Conservation (phyloP, 2,329 filamentous ascomycete genomes). For the Penicillium sp. region DNA sequence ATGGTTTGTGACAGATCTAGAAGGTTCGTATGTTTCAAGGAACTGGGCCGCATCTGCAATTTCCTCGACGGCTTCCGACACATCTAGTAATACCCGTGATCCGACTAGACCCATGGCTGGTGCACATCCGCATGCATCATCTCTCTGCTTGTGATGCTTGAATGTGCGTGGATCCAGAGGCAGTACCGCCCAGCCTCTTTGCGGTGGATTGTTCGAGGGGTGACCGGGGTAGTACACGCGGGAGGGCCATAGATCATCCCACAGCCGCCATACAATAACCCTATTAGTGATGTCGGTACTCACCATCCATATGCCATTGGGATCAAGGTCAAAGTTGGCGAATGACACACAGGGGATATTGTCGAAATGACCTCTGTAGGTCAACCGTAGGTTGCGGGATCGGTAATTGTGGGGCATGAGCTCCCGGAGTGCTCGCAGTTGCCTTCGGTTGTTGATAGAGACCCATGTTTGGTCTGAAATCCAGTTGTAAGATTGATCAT, state of each 20-base stretch:
- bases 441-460: slow-evolving; percentile 22
- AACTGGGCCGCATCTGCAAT: slow-evolving; percentile 27
- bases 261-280: slow-evolving; percentile 48
- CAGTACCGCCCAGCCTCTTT: slow-evolving; percentile 44
- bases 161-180: slow-evolving; percentile 44
- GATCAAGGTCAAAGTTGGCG: slow-evolving; percentile 54
- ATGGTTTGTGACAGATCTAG: neutral
- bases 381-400: slow-evolving; percentile 41
- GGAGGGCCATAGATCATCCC: slow-evolving; percentile 33
- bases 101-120: slow-evolving; percentile 19
- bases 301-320: slow-evolving; percentile 52
- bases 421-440: slow-evolving; percentile 27
- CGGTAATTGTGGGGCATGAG: slow-evolving; percentile 32
- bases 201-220: slow-evolving; percentile 20
- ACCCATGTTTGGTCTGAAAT: slow-evolving; percentile 31
- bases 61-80: slow-evolving; percentile 25
- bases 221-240: slow-evolving; percentile 22
- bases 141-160: slow-evolving; percentile 29
- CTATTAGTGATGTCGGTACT: slow-evolving; percentile 53
- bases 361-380: slow-evolving; percentile 39
- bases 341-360: slow-evolving; percentile 59
- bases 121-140: slow-evolving; percentile 40
- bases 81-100: slow-evolving; percentile 25
- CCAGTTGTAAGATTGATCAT: slow-evolving; percentile 2
- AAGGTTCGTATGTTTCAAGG: neutral